Base-by-base conservation (phyloP, 2,329 filamentous ascomycete species). In the Mycocentrospora acerina region DNA sequence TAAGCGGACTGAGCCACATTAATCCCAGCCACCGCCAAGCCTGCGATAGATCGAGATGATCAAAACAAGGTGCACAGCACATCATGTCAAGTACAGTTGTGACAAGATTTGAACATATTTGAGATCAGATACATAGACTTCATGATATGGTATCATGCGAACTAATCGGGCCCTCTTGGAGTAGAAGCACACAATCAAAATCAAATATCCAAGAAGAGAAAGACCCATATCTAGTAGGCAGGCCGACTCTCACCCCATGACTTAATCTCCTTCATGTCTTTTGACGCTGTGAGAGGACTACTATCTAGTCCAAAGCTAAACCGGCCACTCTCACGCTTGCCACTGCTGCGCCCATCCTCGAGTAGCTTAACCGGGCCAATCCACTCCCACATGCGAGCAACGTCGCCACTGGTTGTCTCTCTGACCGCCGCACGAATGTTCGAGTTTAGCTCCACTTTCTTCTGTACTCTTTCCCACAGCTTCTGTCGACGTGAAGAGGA, bases 381-480 rank as follows among this genome's bases (percentile, higher is more conserved):
- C 82, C 82, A 85, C 56, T 85, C 82, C 82, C 82, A 86, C 37
- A 81, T 77, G 32, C 80, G 74, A 32, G 79, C 76, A 34, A 83
- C 77, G 54, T 77, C 74, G 2, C 74, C 74, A 22, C 57, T 71
- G 14, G 75, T 73, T 64, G 51, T 78, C 52, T 81, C 80, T 69
- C 78, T 86, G 72, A 73, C 90, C 71, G 78, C 90, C 69, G 70
- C 88, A 28, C 93, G 80, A 12, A 98, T 86, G 60, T 98, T 98
- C 44, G 88, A 86, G 66, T 98, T 98, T 67, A 84, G 83, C 69
- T 98, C 93, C 1, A 98, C 90, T 35, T 97, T 85, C 35, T 76
- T 80, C 52, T 82, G 80, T 14, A 98, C 93, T 33, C 82, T 81
- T 48, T 82, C 78, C 93, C 94, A 98, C 34, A 98, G 74, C 39